Conservation (phyloP, 371 early-diverging fungal species). For the Mortierella sp. region DNA sequence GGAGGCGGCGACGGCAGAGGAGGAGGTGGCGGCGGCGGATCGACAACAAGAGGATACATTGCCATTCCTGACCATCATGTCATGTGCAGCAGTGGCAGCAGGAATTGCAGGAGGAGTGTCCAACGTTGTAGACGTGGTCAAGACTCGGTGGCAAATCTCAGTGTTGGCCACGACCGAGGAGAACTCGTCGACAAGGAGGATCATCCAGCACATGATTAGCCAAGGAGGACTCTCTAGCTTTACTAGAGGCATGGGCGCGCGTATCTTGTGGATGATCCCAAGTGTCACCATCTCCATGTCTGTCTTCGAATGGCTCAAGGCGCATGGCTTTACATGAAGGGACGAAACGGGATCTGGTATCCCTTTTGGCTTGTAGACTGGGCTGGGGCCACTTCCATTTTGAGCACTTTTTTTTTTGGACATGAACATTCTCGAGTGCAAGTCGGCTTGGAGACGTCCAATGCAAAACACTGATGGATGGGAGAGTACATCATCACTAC, state of each 20-base stretch:
- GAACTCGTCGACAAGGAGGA: constrained; percentile 43
- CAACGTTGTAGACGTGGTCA: constrained; percentile 83
- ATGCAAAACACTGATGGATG: no score
- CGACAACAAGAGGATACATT: constrained; percentile 33
- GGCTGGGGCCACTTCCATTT: no score
- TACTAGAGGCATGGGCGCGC: constrained; percentile 69
- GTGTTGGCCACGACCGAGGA: constrained; percentile 38
- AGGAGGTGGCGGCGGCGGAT: no score
- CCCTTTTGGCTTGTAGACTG: no score
- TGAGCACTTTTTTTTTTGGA: constrained; percentile 32
- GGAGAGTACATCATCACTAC: no score
- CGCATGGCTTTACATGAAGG: constrained; percentile 14
- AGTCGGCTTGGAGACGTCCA: no score
- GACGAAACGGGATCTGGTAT: no score
- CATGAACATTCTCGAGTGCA: no score
- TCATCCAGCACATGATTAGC: constrained; percentile 66
- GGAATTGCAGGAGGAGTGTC: constrained; percentile 70
- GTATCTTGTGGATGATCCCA: constrained; percentile 80
- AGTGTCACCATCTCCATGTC: constrained; percentile 78
- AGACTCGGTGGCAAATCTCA: constrained; percentile 84
- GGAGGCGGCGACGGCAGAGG: no score
- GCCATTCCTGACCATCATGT: constrained; percentile 63
- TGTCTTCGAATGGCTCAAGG: constrained; percentile 78
- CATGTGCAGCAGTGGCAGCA: constrained; percentile 70
- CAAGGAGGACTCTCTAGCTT: constrained; percentile 71